These are phyloP conservation scores for Coniochaeta hoffmannii DNA, from an alignment of 2,329 filamentous ascomycete genomes.

Conservation along the genomic window DNA sequence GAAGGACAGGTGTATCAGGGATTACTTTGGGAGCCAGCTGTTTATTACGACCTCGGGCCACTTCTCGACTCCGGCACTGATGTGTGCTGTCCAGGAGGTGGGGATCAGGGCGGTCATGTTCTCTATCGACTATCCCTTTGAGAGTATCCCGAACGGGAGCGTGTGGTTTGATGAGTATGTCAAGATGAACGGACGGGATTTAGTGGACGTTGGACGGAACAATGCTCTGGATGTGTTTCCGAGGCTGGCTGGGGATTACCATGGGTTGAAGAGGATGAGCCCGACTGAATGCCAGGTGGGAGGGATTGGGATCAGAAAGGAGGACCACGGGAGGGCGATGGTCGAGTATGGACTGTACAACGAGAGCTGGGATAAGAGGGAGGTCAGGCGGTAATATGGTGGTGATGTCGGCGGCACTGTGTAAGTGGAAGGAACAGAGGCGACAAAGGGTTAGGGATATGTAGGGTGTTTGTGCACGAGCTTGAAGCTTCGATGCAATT, in stretches of 20 bases:
- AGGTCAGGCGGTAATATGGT: conserved; percentile 3
- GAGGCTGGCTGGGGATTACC: conserved; percentile 8
- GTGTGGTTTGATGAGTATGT: conserved; percentile 18
- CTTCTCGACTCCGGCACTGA: conserved; percentile 17
- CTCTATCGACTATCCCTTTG: conserved; percentile 17
- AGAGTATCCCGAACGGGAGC: conserved; percentile 16
- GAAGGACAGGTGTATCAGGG: conserved; percentile 13
- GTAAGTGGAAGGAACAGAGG: neutral
- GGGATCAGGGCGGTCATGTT: conserved; percentile 16
- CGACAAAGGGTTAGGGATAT: neutral
- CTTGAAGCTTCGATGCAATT: conserved; percentile 1
- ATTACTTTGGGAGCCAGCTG: conserved; percentile 16
- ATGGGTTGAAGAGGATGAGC: conserved; percentile 9
- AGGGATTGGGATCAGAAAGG: conserved; percentile 12
- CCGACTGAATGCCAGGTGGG: conserved; percentile 12
- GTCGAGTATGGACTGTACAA: conserved; percentile 15
- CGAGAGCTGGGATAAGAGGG: conserved; percentile 9
- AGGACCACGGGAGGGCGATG: conserved; percentile 3
- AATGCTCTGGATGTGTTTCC: conserved; percentile 15
- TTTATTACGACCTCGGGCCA: conserved; percentile 18
- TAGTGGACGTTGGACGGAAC: conserved; percentile 15
- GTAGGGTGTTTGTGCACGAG: neutral
- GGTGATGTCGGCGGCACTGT: neutral
- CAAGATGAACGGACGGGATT: conserved; percentile 10
- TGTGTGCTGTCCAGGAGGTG: conserved; percentile 15